These are phyloP conservation scores for Datura wrightii DNA, from an alignment of 257 asterid genomes.

Conservation along the genomic window DNA sequence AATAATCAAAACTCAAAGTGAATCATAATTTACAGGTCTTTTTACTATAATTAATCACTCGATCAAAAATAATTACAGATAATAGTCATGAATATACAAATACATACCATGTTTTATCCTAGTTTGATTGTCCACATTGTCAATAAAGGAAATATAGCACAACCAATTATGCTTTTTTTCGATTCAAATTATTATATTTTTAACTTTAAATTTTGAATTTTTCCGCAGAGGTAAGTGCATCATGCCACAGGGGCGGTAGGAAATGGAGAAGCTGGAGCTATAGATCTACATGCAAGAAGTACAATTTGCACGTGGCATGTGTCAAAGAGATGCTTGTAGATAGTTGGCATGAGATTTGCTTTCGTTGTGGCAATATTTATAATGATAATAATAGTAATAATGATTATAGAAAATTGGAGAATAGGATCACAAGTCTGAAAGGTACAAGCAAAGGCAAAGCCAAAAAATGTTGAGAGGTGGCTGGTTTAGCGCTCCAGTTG, in stretches of 20 bases:
- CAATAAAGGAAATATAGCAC: no score
- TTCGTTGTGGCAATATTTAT: constrained; percentile 38
- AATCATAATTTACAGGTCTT: no score
- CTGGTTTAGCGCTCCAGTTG: constrained; percentile 86
- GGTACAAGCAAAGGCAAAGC: constrained; percentile 65
- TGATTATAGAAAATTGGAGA: constrained; percentile 39
- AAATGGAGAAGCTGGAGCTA: constrained; percentile 97
- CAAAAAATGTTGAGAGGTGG: constrained; percentile 80
- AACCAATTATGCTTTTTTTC: not conserved
- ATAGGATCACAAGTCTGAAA: constrained; percentile 61
- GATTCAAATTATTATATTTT: not conserved
- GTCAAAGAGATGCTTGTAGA: constrained; percentile 92
- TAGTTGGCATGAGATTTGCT: constrained; percentile 87
- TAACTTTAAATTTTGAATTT: not conserved
- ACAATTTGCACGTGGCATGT: constrained; percentile 94
- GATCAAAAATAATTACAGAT: no score
- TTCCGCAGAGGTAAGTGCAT: constrained; percentile 37
- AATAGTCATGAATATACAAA: no score
- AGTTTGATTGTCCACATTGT: not conserved
- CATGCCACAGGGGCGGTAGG: constrained; percentile 91
- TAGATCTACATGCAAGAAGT: constrained; percentile 82
- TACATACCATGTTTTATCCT: no score
- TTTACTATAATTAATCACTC: no score
- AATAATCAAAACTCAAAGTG: no score
- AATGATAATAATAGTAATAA: constrained; percentile 31